Evolutionary conservation across 768 basidiomycete genomes (phyloP).

Genomic region (Thelephora ganbajun): DNA sequence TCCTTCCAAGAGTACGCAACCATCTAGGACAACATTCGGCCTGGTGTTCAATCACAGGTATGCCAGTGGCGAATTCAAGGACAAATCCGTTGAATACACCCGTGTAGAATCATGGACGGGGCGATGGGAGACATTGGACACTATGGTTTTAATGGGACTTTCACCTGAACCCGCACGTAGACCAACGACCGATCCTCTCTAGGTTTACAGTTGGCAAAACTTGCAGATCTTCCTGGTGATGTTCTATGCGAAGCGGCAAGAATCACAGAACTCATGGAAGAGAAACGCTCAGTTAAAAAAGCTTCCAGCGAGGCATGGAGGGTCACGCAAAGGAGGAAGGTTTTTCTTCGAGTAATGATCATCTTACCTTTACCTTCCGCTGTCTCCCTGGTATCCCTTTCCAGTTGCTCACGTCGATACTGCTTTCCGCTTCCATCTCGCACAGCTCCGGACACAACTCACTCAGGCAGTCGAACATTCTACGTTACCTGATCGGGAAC

Average conservation of each 20-base stretch:
- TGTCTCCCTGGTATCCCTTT: neutral
- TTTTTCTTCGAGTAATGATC: conserved; percentile 43
- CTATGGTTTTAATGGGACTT: conserved; percentile 38
- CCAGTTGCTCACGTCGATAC: neutral
- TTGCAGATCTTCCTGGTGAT: conserved; percentile 72
- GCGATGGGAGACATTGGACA: conserved; percentile 45
- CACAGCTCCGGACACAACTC: conserved; percentile 63
- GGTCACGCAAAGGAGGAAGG: conserved; percentile 48
- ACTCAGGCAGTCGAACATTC: conserved; percentile 62
- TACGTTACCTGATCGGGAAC: conserved; percentile 56
- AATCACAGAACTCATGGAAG: conserved; percentile 45
- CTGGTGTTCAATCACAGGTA: conserved; percentile 74
- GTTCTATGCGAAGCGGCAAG: conserved; percentile 50
- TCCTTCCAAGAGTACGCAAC: conserved; percentile 34
- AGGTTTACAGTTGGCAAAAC: conserved; percentile 82
- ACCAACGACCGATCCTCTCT: neutral
- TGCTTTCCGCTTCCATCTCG: neutral
- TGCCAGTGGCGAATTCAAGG: neutral
- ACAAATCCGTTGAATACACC: neutral
- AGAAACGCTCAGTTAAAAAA: conserved; percentile 40
- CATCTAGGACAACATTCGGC: conserved; percentile 44
- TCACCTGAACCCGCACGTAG: conserved; percentile 1
- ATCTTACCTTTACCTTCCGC: neutral
- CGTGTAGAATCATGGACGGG: conserved; percentile 59
- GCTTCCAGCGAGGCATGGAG: conserved; percentile 49